Percentiles rank a stretch among this genome's conserved stretches.
phyloP scores from a whole-genome alignment of 768 basidiomycete species.

The Suillus paluster region DNA sequence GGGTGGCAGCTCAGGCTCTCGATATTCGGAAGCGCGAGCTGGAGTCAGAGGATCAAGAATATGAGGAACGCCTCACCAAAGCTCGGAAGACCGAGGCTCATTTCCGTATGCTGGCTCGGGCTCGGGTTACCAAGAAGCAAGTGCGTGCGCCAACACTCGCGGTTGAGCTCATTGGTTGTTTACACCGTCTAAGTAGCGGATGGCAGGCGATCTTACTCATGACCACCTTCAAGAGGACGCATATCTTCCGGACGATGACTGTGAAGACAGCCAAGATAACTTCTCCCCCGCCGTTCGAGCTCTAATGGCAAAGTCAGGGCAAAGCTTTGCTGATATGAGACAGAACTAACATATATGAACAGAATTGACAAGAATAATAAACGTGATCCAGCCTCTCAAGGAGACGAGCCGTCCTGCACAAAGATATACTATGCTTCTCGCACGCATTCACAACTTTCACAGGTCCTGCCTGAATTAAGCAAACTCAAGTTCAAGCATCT shows the following conservation, averaged over 20 bases:
- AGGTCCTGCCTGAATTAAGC: conserved; percentile 83
- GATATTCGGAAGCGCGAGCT: conserved; percentile 67
- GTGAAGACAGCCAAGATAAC: conserved; percentile 48
- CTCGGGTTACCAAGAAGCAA: conserved; percentile 61
- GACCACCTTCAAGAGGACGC: conserved; percentile 59
- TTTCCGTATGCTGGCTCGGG: conserved; percentile 56
- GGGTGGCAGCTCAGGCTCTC: conserved; percentile 77
- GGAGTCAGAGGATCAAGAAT: conserved; percentile 68
- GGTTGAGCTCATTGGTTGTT: conserved; percentile 11
- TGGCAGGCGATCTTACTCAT: conserved; percentile 16
- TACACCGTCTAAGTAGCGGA: conserved; percentile 24
- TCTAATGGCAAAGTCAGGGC: conserved; percentile 74
- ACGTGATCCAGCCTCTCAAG: conserved; percentile 20
- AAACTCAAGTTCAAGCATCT: conserved; percentile 61
- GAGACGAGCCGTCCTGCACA: conserved; percentile 62
- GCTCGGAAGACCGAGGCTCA: conserved; percentile 68
- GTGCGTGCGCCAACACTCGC: conserved; percentile 41
- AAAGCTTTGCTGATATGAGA: conserved; percentile 12
- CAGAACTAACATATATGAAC: conserved; percentile 8
- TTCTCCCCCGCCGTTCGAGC: conserved; percentile 79
- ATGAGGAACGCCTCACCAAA: conserved; percentile 58
- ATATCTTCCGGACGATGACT: conserved; percentile 70
- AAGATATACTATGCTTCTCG: conserved; percentile 95
- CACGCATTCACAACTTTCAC: conserved; percentile 94
- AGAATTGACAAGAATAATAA: conserved; percentile 22